Evolutionary conservation across 495 filamentous ascomycete genomes (phyloP), one percentile per base, ranked within the genome.

Genomic region (Trichodelitschia bisporula): DNA sequence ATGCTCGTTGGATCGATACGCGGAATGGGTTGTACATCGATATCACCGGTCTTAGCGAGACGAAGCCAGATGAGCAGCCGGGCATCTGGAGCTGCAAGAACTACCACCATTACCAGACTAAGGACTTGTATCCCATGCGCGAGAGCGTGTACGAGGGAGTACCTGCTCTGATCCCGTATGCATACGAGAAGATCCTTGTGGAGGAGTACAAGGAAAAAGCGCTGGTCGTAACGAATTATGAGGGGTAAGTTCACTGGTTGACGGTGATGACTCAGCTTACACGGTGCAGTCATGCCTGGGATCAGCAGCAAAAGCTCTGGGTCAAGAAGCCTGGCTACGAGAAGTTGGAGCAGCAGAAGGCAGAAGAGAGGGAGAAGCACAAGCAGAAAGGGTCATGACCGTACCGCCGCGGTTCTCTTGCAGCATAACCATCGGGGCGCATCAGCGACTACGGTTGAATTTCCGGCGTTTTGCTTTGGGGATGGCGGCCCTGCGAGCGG

Each of bases 71-170:
- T 9, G 43, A 43, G 2, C 19, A 38, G 16, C 73, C 73, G 2
- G 68, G 69, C 2, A 49, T 74, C n/a, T 76, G 70, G 69, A 66
- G 62, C 40, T 84, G 77, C 47, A 86, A 86, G 58, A 82, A 86
- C 39, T 62, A 60, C 42, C 79, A 90, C 46, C 53, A 56, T 8
- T 90, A 86, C 28, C 15, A 32, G 4, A 54, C 49, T 11, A 40
- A 38, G 4, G 60, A 66, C 33, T 45, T 67, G 0, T 66, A 57
- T 40, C 63, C 63, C 1, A 40, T 67, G 44, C 53, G 64, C 15
- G 53, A 57, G 35, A 66, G 61, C 1, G 53, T 52, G 3, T 77
- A 67, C 34, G 69, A 77, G 40, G 68, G 66, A 4, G 58, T 64
- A 0, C 40, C 50, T 9, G 64, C 61, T 28, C 62, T 62, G 42